Percentiles rank a stretch among this genome's conserved stretches.
These are phyloP conservation scores for Starmerella stigmatis DNA, from an alignment of 805 yeast genomes.

Conservation along the genomic window DNA sequence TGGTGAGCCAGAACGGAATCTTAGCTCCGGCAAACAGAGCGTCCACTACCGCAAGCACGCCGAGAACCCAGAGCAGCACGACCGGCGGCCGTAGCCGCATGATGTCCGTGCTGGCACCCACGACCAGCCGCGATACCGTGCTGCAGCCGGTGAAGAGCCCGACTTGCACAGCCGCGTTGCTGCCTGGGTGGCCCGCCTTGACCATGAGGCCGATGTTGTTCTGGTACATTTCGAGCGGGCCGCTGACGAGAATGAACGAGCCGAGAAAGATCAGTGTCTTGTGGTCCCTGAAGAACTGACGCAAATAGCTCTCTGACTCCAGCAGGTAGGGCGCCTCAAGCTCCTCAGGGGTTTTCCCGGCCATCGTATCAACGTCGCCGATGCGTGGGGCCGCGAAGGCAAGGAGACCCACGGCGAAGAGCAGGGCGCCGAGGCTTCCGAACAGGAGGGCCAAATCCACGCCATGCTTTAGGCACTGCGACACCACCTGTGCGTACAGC, in stretches of 20 bases:
- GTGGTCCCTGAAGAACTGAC: slow-evolving; percentile 22
- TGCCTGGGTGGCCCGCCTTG: slow-evolving; percentile 27
- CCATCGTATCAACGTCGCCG: slow-evolving; percentile 17
- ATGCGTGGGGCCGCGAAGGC: slow-evolving; percentile 24
- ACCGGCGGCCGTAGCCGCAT: slow-evolving; percentile 33
- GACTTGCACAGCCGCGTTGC: slow-evolving; percentile 34
- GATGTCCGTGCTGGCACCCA: slow-evolving; percentile 63
- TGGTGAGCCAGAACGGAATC: slow-evolving; percentile 26
- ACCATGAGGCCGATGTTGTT: slow-evolving; percentile 72
- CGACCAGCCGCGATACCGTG: slow-evolving; percentile 53
- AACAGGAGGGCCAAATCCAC: slow-evolving; percentile 12
- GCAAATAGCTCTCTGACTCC: slow-evolving; percentile 17
- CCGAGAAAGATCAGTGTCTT: slow-evolving; percentile 48
- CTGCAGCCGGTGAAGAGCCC: slow-evolving; percentile 55
- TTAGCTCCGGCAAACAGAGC: slow-evolving; percentile 31
- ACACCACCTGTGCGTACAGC: slow-evolving; percentile 51
- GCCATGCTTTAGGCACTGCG: slow-evolving; percentile 4
- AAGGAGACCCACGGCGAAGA: slow-evolving; percentile 23
- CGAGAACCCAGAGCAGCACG: slow-evolving; percentile 27
- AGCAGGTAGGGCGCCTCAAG: background rate
- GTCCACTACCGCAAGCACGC: slow-evolving; percentile 27
- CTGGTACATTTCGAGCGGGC: slow-evolving; percentile 77
- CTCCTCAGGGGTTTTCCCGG: background rate
- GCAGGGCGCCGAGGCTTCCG: slow-evolving; percentile 21
- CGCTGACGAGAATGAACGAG: slow-evolving; percentile 57